Conservation (phyloP, 257 asterid genomes). For the Ocimum tenuiflorum region DNA sequence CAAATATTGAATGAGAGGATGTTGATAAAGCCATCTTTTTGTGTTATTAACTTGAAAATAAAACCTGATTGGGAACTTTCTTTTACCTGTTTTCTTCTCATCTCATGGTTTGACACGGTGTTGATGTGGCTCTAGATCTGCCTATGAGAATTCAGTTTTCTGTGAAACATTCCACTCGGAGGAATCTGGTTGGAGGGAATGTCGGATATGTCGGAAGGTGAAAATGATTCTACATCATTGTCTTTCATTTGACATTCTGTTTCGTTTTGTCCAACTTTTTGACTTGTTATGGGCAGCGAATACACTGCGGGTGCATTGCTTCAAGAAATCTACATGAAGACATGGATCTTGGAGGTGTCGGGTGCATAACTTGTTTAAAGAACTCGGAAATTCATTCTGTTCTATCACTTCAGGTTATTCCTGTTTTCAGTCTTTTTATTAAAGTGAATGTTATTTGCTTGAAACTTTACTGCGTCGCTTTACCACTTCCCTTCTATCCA, state of each 20-base stretch:
- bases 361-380: constrained; percentile 59
- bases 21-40: background rate
- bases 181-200: constrained; percentile 90
- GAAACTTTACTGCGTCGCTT: background rate
- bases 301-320: constrained; percentile 90
- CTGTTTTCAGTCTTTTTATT: background rate
- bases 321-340: constrained; percentile 61
- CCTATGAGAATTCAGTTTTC: constrained; percentile 58
- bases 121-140: constrained; percentile 37
- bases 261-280: constrained; percentile 14
- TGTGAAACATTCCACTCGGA: constrained; percentile 70
- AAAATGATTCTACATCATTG: background rate
- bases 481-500: background rate
- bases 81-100: background rate
- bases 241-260: background rate
- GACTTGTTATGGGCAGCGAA: constrained; percentile 34
- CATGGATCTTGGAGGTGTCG: constrained; percentile 85
- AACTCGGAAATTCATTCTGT: constrained; percentile 39
- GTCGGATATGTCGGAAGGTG: constrained; percentile 75
- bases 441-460: background rate
- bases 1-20: background rate
- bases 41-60: background rate
- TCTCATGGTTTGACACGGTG: constrained; percentile 12
- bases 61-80: constrained; percentile 3
- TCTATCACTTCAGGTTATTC: constrained; percentile 47